Evolutionary conservation across 1,284 basidiomycete genomes (phyloP), one percentile per base, ranked within the genome.

Genomic region (Phellopilus nigrolimitatus): DNA sequence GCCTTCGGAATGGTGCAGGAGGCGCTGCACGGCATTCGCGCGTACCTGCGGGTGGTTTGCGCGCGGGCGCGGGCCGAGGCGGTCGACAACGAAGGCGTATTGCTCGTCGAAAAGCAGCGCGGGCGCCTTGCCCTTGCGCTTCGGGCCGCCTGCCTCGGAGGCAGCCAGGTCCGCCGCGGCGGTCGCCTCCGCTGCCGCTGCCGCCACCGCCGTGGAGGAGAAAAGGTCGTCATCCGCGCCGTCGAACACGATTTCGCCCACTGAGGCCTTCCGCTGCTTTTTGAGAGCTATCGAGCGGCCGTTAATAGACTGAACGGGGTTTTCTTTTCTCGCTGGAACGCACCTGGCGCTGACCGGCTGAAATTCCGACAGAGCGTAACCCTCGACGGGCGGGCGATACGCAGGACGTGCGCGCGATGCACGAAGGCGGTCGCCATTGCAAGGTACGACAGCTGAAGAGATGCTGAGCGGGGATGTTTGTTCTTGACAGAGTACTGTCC

Each of bases 151-250:
- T 7, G 38, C 21, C 15, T 19, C 21, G 10, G 24, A 19, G 28
- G 36, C n/a, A n/a, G n/a, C n/a, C n/a, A 42, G 9, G 36, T 25
- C 5, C 31, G 28, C 7, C 34, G 21, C 24, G 24, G 10, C 9
- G 28, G 17, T 43, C n/a, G 31, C 15, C 10, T 27, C n/a, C 6
- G 17, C 34, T 7, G 34, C 10, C 34, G 12, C 27, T 25, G 8
- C 6, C 31, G 31, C n/a, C 10, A n/a, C n/a, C n/a, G n/a, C n/a
- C n/a, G n/a, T n/a, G n/a, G 51, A 43, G 1, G 45, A 27, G 24
- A 53, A 54, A n/a, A 54, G 42, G 31, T 49, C 42, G 7, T 49
- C 52, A 49, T 43, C 47, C 5, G 39, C 19, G 13, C 49, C 52
- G 17, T 54, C 52, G 12, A 24, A 31, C 15, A 28, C 34, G 2